These are phyloP conservation scores for Leishmania martiniquensis DNA, from an alignment of 208 protist genomes.

Conservation along the genomic window DNA sequence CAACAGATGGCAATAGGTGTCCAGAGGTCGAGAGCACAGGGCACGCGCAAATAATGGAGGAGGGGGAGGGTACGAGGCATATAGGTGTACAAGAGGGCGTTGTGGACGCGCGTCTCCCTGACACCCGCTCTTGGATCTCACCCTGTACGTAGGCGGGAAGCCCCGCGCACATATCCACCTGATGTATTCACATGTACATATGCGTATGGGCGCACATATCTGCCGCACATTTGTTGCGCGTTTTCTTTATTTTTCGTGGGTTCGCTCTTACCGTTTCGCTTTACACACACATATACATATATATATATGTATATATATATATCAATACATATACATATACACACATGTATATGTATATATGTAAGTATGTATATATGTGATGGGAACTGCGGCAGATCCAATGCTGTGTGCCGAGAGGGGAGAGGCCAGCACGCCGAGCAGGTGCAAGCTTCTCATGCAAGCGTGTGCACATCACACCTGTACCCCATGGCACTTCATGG, in stretches of 20 bases:
- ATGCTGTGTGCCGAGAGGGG: not conserved
- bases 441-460: not conserved
- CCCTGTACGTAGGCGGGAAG: not conserved
- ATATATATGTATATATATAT: no score
- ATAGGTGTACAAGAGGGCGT: not conserved
- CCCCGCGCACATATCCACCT: not conserved
- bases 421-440: not conserved
- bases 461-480: not conserved
- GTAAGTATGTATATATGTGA: constrained; percentile 1
- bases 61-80: not conserved
- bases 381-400: not conserved
- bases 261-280: not conserved
- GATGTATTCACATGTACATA: not conserved
- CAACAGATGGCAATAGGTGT: not conserved
- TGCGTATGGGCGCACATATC: not conserved
- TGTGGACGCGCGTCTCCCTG: not conserved
- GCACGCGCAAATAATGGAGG: not conserved
- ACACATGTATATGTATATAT: no score
- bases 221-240: no score
- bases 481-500: not conserved
- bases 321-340: no score
- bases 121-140: not conserved
- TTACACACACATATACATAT: no score
- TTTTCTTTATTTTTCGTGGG: no score
- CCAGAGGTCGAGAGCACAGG: not conserved